Conservation (phyloP, 2,329 filamentous ascomycete genomes). For the Pseudopyricularia cyperi region DNA sequence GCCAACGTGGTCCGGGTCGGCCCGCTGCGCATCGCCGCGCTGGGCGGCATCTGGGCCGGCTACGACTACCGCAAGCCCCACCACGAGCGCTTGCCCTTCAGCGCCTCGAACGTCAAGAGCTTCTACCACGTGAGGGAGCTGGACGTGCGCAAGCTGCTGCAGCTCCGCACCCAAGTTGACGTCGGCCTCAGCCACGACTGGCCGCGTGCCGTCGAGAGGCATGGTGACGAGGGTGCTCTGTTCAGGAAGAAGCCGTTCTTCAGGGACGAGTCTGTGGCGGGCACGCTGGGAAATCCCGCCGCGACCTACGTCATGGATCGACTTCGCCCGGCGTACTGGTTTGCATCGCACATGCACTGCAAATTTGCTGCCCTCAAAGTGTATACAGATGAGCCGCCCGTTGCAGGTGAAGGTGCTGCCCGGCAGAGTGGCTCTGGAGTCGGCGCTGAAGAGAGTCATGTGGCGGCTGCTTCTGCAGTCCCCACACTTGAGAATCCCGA, state of each 20-base stretch:
- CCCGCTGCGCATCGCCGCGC: constrained; percentile 71
- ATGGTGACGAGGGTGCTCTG: constrained; percentile 55
- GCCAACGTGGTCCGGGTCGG: constrained; percentile 80
- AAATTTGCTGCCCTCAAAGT: constrained; percentile 63
- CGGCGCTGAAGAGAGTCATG: constrained; percentile 27
- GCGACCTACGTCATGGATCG: constrained; percentile 71
- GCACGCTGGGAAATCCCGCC: constrained; percentile 66
- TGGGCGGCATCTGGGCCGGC: constrained; percentile 93
- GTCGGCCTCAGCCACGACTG: constrained; percentile 92
- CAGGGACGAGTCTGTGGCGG: constrained; percentile 58
- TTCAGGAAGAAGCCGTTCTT: constrained; percentile 67
- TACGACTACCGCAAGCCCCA: constrained; percentile 78
- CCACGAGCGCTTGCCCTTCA: constrained; percentile 77
- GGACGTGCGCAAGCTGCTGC: constrained; percentile 80
- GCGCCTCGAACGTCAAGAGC: constrained; percentile 57
- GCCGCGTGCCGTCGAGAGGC: constrained; percentile 71
- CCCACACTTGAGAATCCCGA: constrained; percentile 37
- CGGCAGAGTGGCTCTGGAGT: background rate
- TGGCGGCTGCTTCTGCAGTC: background rate
- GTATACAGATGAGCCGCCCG: constrained; percentile 20
- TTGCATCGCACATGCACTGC: constrained; percentile 84
- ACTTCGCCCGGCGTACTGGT: constrained; percentile 77
- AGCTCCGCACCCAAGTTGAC: constrained; percentile 78
- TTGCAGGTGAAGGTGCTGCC: constrained; percentile 5
- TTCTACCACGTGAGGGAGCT: constrained; percentile 86